Conservation (phyloP, 2,329 filamentous ascomycete genomes). For the Claviceps humidiphila region DNA sequence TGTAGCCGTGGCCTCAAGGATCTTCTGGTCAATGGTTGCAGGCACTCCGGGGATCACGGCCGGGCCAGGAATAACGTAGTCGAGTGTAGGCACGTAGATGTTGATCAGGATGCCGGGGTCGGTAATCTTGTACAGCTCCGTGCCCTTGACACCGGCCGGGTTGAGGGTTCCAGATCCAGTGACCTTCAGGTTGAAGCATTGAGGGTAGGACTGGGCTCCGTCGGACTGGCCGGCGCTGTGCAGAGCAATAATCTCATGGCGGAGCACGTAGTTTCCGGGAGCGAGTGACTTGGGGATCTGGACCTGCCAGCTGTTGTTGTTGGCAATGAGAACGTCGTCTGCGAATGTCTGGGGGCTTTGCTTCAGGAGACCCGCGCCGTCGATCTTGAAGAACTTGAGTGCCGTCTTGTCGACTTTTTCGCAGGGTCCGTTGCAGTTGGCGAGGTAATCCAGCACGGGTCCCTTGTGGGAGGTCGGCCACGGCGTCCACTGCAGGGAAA, state of each 20-base stretch:
- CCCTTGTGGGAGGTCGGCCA: constrained; percentile 38
- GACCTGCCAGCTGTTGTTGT: constrained; percentile 37
- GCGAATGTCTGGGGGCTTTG: constrained; percentile 25
- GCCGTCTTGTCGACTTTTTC: constrained; percentile 25
- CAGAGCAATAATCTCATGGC: constrained; percentile 42
- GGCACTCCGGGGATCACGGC: constrained; percentile 14
- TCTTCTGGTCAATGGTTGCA: constrained; percentile 14
- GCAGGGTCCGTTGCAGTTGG: constrained; percentile 29
- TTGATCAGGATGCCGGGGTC: constrained; percentile 24
- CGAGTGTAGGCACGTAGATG: constrained; percentile 16
- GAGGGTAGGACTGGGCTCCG: constrained; percentile 38
- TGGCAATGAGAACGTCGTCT: constrained; percentile 31
- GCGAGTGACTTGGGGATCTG: constrained; percentile 33
- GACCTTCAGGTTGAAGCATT: constrained; percentile 38
- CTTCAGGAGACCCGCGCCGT: constrained; percentile 25
- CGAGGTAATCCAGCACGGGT: constrained; percentile 32
- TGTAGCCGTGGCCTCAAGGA: constrained; percentile 13
- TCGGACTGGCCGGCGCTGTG: constrained; percentile 29
- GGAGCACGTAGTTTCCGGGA: constrained; percentile 40
- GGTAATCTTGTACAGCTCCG: constrained; percentile 21
- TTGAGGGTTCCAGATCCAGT: constrained; percentile 24
- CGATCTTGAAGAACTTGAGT: constrained; percentile 35
- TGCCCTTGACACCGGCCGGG: constrained; percentile 21
- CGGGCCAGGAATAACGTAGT: constrained; percentile 21
- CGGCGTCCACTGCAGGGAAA: constrained; percentile 34